phyloP scores from a whole-genome alignment of 208 protist species.

The Leishmania guyanensis region DNA sequence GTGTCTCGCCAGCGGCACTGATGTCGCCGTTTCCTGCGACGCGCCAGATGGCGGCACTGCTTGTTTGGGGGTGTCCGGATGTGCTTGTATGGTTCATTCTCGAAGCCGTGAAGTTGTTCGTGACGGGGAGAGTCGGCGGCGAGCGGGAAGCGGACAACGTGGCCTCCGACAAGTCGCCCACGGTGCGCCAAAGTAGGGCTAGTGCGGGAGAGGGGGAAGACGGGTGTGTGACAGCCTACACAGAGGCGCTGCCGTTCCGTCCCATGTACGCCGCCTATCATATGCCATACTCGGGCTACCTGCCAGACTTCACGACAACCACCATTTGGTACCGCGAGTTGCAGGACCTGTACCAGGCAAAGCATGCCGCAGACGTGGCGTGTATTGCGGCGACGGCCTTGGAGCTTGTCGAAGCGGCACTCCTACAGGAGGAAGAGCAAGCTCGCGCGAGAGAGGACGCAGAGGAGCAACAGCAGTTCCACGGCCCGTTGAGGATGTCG shows the following conservation, averaged over 20 bases:
- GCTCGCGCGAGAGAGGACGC: not conserved
- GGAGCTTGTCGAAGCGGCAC: constrained; percentile 9
- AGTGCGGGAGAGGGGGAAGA: not conserved
- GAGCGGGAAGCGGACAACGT: not conserved
- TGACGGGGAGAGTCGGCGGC: constrained; percentile 9
- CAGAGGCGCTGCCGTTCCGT: not conserved
- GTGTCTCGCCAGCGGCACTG: not conserved
- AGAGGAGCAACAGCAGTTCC: not conserved
- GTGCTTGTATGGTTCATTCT: constrained; percentile 43
- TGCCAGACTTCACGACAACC: constrained; percentile 96
- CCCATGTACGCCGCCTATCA: not conserved
- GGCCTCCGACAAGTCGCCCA: not conserved
- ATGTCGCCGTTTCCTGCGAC: not conserved
- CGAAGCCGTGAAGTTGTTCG: constrained; percentile 21
- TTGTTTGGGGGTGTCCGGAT: constrained; percentile 19
- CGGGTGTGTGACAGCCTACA: too few relatives aligned
- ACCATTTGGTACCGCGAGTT: constrained; percentile 93
- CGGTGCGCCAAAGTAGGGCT: not conserved
- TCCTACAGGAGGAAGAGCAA: not conserved
- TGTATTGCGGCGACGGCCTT: constrained; percentile 33
- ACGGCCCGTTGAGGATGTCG: not conserved
- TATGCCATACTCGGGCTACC: constrained; percentile 85
- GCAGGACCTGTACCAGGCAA: constrained; percentile 70
- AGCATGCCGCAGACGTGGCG: constrained; percentile 57
- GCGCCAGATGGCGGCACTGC: not conserved